These are phyloP conservation scores for Cynanchum wilfordii DNA, from an alignment of 257 asterid genomes.

Conservation along the genomic window DNA sequence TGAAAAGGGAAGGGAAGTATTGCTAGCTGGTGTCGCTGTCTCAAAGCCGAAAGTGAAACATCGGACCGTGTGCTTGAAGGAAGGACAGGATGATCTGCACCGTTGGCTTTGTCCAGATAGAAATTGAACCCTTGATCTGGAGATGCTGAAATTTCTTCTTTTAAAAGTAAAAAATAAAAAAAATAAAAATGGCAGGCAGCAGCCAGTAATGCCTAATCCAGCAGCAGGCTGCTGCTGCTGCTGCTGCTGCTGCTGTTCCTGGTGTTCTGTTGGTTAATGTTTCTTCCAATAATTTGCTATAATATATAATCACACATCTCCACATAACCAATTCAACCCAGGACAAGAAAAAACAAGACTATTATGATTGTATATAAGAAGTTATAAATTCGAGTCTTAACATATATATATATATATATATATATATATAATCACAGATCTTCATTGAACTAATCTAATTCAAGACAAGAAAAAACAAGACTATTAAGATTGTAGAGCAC, in stretches of 20 bases:
- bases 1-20: background rate
- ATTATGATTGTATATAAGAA: too few species aligned
- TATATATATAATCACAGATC: too few species aligned
- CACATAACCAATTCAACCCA: background rate
- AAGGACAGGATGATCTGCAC: conserved; percentile 23
- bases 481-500: too few species aligned
- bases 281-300: background rate
- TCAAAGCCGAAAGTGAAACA: conserved; percentile 43
- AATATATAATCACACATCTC: background rate
- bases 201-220: background rate
- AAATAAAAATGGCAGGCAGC: background rate
- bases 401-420: too few species aligned
- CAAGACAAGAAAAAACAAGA: too few species aligned
- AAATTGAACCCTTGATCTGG: conserved; percentile 18
- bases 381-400: too few species aligned
- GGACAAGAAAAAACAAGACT: too few species aligned
- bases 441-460: too few species aligned
- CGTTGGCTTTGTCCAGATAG: conserved; percentile 5
- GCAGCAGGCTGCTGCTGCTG: too few species aligned
- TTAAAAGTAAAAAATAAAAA: background rate
- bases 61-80: conserved; percentile 32
- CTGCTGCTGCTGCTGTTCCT: too few species aligned
- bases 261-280: background rate
- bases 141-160: conserved; percentile 27
- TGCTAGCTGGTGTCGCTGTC: conserved; percentile 40